Percentiles rank a stretch among this genome's conserved stretches.
Conservation (phyloP, 805 yeast genomes). For the Schwanniomyces sp. region DNA sequence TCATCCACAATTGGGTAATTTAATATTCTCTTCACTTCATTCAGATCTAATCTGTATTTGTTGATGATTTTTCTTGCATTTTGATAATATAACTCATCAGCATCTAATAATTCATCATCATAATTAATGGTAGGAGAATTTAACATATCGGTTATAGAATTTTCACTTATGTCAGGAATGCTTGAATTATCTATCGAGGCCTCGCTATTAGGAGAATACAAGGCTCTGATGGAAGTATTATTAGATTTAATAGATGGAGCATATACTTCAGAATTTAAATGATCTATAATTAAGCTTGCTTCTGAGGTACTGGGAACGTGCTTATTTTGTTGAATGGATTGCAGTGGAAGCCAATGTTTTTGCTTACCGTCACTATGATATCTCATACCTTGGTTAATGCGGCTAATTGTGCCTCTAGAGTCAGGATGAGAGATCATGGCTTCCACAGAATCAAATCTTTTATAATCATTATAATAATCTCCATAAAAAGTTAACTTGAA, state of each 20-base stretch:
- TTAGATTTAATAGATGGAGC: slow-evolving; percentile 27
- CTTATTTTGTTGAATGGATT: slow-evolving; percentile 9
- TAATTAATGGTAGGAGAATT: slow-evolving; percentile 25
- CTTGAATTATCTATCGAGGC: slow-evolving; percentile 19
- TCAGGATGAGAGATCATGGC: slow-evolving; percentile 67
- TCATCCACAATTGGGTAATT: slow-evolving; percentile 48
- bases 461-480: slow-evolving; percentile 68
- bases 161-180: slow-evolving; percentile 1
- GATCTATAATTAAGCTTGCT: slow-evolving; percentile 14
- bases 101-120: slow-evolving; percentile 33
- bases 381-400: slow-evolving; percentile 81
- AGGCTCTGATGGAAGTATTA: slow-evolving; percentile 31
- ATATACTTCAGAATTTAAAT: slow-evolving; percentile 7
- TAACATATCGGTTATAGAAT: slow-evolving; percentile 18
- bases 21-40: slow-evolving; percentile 31
- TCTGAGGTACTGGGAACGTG: slow-evolving; percentile 27
- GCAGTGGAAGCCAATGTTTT: slow-evolving; percentile 71
- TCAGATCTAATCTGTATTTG: slow-evolving; percentile 34
- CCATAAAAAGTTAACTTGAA: slow-evolving; percentile 71
- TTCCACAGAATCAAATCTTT: slow-evolving; percentile 80
- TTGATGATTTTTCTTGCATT: slow-evolving; percentile 29
- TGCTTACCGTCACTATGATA: slow-evolving; percentile 75
- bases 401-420: slow-evolving; percentile 60
- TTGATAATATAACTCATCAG: slow-evolving; percentile 36
- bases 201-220: slow-evolving; percentile 28